Conservation (phyloP, 257 asterid genomes). For the Lycium barbarum region DNA sequence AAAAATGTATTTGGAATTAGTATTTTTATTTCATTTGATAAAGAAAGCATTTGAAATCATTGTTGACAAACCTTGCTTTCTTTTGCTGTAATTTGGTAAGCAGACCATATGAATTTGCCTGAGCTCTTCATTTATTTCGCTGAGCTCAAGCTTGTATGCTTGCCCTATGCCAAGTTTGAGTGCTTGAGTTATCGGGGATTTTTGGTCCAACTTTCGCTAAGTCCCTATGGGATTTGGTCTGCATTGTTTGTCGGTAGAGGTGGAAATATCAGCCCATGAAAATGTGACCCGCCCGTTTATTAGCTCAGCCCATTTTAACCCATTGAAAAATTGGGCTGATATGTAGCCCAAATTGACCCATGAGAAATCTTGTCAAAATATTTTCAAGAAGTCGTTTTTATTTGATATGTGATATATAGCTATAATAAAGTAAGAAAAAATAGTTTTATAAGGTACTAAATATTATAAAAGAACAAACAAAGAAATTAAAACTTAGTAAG, state of each 20-base stretch:
- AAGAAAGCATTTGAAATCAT: background rate
- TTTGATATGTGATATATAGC: too few relatives aligned
- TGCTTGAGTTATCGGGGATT: background rate
- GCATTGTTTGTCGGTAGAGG: background rate
- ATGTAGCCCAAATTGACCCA: too few relatives aligned
- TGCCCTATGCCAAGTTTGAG: background rate
- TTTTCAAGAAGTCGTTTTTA: too few relatives aligned
- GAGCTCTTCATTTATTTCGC: background rate
- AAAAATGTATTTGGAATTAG: background rate
- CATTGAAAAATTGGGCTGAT: too few relatives aligned
- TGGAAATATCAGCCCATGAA: too few relatives aligned
- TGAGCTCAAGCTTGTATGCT: constrained; percentile 6
- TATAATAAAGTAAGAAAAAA: too few relatives aligned
- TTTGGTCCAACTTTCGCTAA: background rate
- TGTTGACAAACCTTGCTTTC: background rate
- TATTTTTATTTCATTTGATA: constrained; percentile 4
- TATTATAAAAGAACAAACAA: too few relatives aligned
- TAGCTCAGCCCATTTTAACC: too few relatives aligned
- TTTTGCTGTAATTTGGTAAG: constrained; percentile 3
- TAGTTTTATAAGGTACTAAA: too few relatives aligned
- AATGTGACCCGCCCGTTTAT: too few relatives aligned
- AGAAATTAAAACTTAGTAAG: too few relatives aligned
- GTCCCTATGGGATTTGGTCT: background rate
- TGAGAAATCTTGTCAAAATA: too few relatives aligned
- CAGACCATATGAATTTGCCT: background rate